Evolutionary conservation across 1,284 basidiomycete genomes (phyloP).

Genomic region (Xerocomus amazonicus): DNA sequence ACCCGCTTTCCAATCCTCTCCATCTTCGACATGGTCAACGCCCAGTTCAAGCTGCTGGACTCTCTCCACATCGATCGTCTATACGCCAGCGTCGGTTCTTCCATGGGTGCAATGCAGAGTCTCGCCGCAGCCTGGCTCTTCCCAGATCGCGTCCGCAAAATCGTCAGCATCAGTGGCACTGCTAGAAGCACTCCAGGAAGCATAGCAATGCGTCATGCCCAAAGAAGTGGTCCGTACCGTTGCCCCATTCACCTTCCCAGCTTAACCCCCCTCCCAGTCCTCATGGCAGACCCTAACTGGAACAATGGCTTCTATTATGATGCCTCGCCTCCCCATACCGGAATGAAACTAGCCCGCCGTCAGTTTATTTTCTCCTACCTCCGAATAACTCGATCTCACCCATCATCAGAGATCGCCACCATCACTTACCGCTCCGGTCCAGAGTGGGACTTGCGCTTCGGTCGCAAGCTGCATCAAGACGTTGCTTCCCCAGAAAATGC

Average conservation of each 20-base stretch:
- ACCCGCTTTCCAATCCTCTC: slow-evolving; percentile 91
- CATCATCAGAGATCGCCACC: slow-evolving; percentile 84
- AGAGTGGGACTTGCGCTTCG: slow-evolving; percentile 98
- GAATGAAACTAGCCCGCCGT: slow-evolving; percentile 98
- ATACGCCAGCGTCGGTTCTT: slow-evolving; percentile 90
- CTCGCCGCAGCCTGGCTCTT: slow-evolving; percentile 94
- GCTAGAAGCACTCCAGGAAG: slow-evolving; percentile 88
- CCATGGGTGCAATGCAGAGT: slow-evolving; percentile 99
- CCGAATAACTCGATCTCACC: slow-evolving; percentile 1
- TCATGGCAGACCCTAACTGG: slow-evolving; percentile 99
- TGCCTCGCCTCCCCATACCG: slow-evolving; percentile 89
- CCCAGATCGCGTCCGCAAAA: slow-evolving; percentile 82
- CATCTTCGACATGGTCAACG: slow-evolving; percentile 95
- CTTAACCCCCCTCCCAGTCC: slow-evolving; percentile 51
- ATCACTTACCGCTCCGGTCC: slow-evolving; percentile 99
- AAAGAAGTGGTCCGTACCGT: slow-evolving; percentile 75
- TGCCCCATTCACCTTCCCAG: not conserved
- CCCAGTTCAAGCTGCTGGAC: slow-evolving; percentile 87
- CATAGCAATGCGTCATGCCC: slow-evolving; percentile 94
- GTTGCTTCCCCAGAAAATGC: slow-evolving; percentile 6
- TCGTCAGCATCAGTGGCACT: slow-evolving; percentile 93
- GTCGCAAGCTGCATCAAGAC: slow-evolving; percentile 59
- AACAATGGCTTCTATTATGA: slow-evolving; percentile 99
- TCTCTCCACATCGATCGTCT: slow-evolving; percentile 81
- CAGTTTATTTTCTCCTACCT: slow-evolving; percentile 33